Percentiles rank a stretch among this genome's conserved stretches.
phyloP scores from a whole-genome alignment of 2,329 filamentous ascomycete species.

The Blastomyces gilchristii region DNA sequence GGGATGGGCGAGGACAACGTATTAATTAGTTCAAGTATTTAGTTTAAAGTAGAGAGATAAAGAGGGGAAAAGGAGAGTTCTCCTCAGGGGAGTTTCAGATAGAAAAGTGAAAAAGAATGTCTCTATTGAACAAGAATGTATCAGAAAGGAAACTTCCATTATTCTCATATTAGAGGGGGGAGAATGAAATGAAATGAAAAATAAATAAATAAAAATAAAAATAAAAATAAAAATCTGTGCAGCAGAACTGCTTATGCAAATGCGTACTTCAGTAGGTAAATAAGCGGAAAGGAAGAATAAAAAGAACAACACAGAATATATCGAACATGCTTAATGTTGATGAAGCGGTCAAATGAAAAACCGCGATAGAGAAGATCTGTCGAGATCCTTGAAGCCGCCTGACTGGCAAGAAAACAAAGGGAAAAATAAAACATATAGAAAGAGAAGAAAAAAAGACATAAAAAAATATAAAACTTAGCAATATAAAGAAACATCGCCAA shows the following conservation, averaged over 20 bases:
- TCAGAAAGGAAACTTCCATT: neutral
- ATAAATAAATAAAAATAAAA: neutral
- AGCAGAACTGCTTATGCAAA: neutral
- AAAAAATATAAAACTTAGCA: neutral
- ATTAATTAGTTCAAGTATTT: neutral
- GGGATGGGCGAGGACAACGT: neutral
- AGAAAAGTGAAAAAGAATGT: neutral
- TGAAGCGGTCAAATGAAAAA: neutral
- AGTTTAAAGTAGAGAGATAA: too few relatives aligned
- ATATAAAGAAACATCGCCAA: neutral
- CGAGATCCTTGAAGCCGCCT: neutral
- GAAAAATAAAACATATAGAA: neutral
- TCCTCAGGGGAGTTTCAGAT: neutral
- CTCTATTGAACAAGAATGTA: neutral
- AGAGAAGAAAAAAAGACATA: neutral
- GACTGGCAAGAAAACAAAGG: neutral
- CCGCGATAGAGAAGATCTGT: neutral
- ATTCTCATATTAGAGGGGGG: neutral
- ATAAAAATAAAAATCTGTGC: neutral
- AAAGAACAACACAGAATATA: neutral
- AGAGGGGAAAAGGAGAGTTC: neutral
- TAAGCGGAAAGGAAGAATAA: neutral
- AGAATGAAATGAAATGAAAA: neutral
- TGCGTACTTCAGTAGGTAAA: neutral
- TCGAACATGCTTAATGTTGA: neutral